These are phyloP conservation scores for Melampsora medusae DNA, from an alignment of 1,284 basidiomycete species.

Conservation along the genomic window DNA sequence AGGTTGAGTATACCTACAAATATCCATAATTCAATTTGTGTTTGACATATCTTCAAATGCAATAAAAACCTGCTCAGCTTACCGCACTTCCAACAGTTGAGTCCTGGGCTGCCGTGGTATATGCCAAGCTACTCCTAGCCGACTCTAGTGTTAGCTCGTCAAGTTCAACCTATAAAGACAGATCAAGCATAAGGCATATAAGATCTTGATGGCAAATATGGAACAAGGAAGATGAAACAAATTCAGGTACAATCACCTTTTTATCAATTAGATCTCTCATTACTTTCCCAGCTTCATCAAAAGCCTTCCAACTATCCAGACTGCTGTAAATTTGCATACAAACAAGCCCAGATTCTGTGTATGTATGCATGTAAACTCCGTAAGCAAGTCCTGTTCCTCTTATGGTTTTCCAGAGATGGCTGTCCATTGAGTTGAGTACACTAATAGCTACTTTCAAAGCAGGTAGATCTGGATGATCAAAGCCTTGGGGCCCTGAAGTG, in stretches of 20 bases:
- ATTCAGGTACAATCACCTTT: slow-evolving; percentile 40
- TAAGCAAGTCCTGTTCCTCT: slow-evolving; percentile 91
- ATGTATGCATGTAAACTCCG: slow-evolving; percentile 74
- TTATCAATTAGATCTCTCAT: slow-evolving; percentile 53
- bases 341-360: slow-evolving; percentile 77
- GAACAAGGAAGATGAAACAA: background rate
- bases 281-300: slow-evolving; percentile 67
- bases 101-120: slow-evolving; percentile 72
- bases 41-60: slow-evolving; percentile 44
- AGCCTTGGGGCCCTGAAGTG: slow-evolving; percentile 59
- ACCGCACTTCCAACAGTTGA: slow-evolving; percentile 82
- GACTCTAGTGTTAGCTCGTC: slow-evolving; percentile 82
- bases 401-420: slow-evolving; percentile 80
- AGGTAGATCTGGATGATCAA: slow-evolving; percentile 78
- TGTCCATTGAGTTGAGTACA: slow-evolving; percentile 88
- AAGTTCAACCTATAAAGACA: slow-evolving; percentile 67
- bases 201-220: background rate
- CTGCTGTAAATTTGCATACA: slow-evolving; percentile 60
- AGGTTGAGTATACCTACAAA: slow-evolving; percentile 70
- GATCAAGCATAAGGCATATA: background rate
- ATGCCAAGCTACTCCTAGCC: slow-evolving; percentile 88
- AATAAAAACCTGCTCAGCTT: slow-evolving; percentile 51
- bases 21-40: slow-evolving; percentile 49
- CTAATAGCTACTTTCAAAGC: slow-evolving; percentile 79
- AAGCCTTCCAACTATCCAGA: slow-evolving; percentile 81